Evolutionary conservation across 441 rosid genomes (phyloP).

Genomic region (Hura crepitans): DNA sequence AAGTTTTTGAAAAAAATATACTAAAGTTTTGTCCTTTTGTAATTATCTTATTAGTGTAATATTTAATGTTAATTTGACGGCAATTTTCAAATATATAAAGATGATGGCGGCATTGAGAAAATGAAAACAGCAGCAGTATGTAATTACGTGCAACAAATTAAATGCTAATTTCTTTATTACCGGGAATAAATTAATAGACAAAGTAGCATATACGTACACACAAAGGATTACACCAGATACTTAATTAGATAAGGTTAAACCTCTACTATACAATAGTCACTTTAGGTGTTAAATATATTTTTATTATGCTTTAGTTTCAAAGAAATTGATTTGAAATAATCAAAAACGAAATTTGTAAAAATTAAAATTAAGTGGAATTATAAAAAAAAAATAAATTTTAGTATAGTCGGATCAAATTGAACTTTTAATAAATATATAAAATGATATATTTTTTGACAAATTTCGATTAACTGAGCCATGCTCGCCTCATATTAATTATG

Average conservation of each 20-base stretch:
- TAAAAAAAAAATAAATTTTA: too few species aligned
- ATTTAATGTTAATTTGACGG: neutral
- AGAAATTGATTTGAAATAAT: too few species aligned
- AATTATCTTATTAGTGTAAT: neutral
- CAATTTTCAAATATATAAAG: neutral
- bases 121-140: neutral
- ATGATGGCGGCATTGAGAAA: slow-evolving; percentile 1
- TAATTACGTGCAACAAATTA: neutral
- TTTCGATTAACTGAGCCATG: too few species aligned
- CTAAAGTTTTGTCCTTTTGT: neutral
- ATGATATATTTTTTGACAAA: too few species aligned
- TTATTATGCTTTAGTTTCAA: too few species aligned
- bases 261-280: too few species aligned
- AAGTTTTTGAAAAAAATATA: neutral
- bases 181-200: neutral
- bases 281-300: too few species aligned
- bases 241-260: neutral
- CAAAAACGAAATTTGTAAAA: too few species aligned
- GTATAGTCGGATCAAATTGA: too few species aligned
- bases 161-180: neutral
- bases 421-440: too few species aligned
- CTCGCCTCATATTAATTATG: too few species aligned
- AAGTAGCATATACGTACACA: slow-evolving; percentile 2
- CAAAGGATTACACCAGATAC: neutral
- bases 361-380: too few species aligned